Evolutionary conservation across 441 rosid species (phyloP).

Genomic region (Jatropha multifida): DNA sequence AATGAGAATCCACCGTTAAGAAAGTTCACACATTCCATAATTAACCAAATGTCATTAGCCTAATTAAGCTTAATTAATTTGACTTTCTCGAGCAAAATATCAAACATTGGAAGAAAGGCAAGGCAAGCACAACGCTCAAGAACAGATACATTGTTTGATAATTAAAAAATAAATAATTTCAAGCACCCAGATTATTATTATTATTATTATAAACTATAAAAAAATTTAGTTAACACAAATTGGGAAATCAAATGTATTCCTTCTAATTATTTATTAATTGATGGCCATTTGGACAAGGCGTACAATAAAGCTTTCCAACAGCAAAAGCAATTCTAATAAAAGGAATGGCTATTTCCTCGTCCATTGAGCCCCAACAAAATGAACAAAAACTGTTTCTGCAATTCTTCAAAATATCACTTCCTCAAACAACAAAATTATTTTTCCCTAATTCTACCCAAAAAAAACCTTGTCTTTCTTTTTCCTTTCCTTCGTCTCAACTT

Average conservation of each 20-base stretch:
- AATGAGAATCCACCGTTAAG: too few species aligned
- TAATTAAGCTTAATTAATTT: too few species aligned
- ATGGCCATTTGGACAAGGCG: background rate
- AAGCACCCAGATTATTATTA: too few species aligned
- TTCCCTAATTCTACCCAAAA: conserved; percentile 30
- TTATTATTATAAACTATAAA: too few species aligned
- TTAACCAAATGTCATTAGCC: too few species aligned
- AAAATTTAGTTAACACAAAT: background rate
- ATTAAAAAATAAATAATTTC: too few species aligned
- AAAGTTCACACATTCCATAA: too few species aligned
- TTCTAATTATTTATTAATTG: conserved; percentile 1
- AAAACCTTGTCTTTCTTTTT: background rate
- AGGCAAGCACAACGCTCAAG: background rate
- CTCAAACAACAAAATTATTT: background rate
- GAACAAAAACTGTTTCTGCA: conserved; percentile 21
- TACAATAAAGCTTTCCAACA: background rate
- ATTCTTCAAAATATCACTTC: conserved; percentile 3
- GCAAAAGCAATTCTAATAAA: background rate
- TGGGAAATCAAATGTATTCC: background rate
- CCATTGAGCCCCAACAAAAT: conserved; percentile 26
- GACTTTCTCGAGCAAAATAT: too few species aligned
- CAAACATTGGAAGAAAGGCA: too few species aligned
- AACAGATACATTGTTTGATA: too few species aligned
- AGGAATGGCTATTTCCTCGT: background rate
- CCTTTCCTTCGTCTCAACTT: background rate